phyloP scores from a whole-genome alignment of 1,139 yeast genomes.

The Taphrina communis region DNA sequence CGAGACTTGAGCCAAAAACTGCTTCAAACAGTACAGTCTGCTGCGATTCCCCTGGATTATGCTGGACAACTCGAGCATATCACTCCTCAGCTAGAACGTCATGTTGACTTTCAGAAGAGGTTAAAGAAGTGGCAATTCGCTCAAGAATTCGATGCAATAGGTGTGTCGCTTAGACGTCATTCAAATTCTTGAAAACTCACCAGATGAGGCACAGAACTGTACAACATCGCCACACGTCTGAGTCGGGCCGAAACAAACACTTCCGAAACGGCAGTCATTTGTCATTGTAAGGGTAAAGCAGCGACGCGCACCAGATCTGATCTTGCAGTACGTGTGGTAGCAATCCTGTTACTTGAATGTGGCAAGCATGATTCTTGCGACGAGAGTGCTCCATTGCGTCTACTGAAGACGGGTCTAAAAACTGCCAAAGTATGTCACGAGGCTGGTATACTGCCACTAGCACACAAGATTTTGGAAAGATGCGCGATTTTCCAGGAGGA shows the following conservation, averaged over 20 bases:
- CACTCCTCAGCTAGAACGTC: constrained; percentile 33
- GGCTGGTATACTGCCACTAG: constrained; percentile 14
- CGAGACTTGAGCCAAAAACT: background rate
- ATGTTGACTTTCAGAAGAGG: constrained; percentile 19
- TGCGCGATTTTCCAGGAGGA: constrained; percentile 19
- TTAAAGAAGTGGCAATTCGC: constrained; percentile 20
- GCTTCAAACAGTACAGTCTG: background rate
- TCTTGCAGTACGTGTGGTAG: constrained; percentile 18
- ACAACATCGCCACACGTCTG: constrained; percentile 18
- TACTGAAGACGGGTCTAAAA: constrained; percentile 19
- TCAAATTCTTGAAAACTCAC: background rate
- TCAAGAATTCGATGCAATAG: constrained; percentile 32
- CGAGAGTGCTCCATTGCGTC: background rate
- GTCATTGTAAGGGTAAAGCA: constrained; percentile 12
- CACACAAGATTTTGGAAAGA: constrained; percentile 19
- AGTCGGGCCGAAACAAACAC: background rate
- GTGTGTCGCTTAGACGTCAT: background rate
- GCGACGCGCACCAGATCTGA: background rate
- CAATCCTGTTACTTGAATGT: constrained; percentile 27
- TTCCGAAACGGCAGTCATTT: constrained; percentile 12
- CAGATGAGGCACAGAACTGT: constrained; percentile 29
- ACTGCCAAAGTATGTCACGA: constrained; percentile 23
- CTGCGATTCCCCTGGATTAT: background rate
- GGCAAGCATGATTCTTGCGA: constrained; percentile 16
- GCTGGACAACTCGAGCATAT: constrained; percentile 18